These are phyloP conservation scores for Mycena crocata DNA, from an alignment of 768 basidiomycete genomes.

Conservation along the genomic window DNA sequence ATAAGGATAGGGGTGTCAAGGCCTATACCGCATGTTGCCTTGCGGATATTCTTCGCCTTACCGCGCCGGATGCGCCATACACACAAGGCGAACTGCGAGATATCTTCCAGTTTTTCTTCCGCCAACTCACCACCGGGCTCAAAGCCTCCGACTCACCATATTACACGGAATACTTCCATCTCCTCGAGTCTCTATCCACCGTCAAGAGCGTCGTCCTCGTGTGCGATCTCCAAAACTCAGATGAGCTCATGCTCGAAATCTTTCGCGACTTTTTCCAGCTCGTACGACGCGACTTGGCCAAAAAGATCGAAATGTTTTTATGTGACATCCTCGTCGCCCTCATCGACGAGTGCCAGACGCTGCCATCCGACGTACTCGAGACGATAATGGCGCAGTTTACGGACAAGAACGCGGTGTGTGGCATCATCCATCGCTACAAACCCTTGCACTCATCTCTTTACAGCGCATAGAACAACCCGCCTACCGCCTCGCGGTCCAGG, in stretches of 20 bases:
- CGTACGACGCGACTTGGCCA: conserved; percentile 75
- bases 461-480: conserved; percentile 80
- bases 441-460: conserved; percentile 19
- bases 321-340: conserved; percentile 91
- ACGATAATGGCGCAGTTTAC: conserved; percentile 87
- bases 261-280: conserved; percentile 88
- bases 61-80: conserved; percentile 97
- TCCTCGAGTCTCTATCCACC: conserved; percentile 92
- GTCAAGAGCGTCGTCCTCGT: conserved; percentile 96
- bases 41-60: conserved; percentile 92
- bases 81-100: conserved; percentile 89
- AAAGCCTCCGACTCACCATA: conserved; percentile 84
- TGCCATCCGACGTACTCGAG: conserved; percentile 87
- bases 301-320: conserved; percentile 88
- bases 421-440: neutral
- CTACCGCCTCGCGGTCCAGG: conserved; percentile 84
- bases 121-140: conserved; percentile 82
- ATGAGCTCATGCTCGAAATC: conserved; percentile 84
- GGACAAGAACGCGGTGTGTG: conserved; percentile 78
- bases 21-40: conserved; percentile 95
- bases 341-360: conserved; percentile 83
- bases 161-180: conserved; percentile 92
- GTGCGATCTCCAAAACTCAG: conserved; percentile 89
- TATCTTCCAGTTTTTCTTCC: conserved; percentile 97
- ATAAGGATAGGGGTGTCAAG: conserved; percentile 97